These are phyloP conservation scores for Fraxinus cuspidata DNA, from an alignment of 257 asterid genomes.

Conservation along the genomic window DNA sequence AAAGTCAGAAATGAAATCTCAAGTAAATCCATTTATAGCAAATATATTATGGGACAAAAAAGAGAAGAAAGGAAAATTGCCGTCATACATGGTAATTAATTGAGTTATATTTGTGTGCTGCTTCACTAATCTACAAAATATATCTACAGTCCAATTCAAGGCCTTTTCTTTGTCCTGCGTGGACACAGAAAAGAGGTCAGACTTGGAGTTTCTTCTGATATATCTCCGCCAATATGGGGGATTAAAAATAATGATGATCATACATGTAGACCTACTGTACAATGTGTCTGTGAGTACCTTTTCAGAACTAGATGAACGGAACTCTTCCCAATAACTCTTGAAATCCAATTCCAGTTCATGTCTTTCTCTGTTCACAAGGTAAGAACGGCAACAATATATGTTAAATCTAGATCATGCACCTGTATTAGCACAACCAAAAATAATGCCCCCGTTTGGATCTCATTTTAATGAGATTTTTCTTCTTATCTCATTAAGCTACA, in stretches of 20 bases:
- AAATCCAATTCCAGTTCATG: slow-evolving; percentile 95
- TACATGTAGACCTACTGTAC: no score
- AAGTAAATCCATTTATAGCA: slow-evolving; percentile 11
- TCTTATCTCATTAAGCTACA: no score
- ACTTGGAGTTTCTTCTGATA: no score
- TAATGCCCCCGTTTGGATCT: no score
- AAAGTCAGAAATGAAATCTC: background rate
- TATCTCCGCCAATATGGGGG: no score
- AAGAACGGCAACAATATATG: background rate
- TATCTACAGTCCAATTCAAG: slow-evolving; percentile 15
- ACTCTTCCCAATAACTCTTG: slow-evolving; percentile 96
- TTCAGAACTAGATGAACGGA: slow-evolving; percentile 78
- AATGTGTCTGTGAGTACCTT: slow-evolving; percentile 1
- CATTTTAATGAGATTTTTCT: no score
- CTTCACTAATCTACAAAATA: background rate
- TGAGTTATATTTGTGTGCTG: background rate
- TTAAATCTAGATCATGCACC: background rate
- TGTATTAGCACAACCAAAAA: background rate
- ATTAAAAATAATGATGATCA: no score
- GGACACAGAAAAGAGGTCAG: no score
- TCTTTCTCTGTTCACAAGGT: slow-evolving; percentile 43
- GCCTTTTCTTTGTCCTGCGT: slow-evolving; percentile 16
- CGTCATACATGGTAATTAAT: background rate
- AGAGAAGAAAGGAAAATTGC: background rate
- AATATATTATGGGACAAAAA: slow-evolving; percentile 23